Conservation (phyloP, 139 green algal genomes). For the Chlorella ohadii region DNA sequence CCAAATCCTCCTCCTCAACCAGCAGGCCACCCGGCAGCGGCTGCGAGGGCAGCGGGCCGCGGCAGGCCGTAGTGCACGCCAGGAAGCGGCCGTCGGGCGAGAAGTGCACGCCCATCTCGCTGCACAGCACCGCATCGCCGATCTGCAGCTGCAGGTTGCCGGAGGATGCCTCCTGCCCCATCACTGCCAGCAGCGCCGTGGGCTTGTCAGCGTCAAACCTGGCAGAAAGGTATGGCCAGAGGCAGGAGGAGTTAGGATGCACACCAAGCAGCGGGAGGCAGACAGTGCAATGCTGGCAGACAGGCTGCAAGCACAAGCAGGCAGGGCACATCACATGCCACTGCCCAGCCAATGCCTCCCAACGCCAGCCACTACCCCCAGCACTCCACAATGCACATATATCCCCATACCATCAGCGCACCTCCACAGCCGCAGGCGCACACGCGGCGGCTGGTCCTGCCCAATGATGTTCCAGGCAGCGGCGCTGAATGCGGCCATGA, state of each 20-base stretch:
- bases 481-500: slow-evolving; percentile 53
- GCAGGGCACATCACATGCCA: too few relatives aligned
- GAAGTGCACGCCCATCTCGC: slow-evolving; percentile 94
- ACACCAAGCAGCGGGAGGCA: too few relatives aligned
- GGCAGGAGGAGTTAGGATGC: too few relatives aligned
- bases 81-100: slow-evolving; percentile 81
- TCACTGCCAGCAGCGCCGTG: slow-evolving; percentile 35
- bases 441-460: slow-evolving; percentile 75
- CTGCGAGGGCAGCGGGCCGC: slow-evolving; percentile 12
- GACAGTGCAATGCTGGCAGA: too few relatives aligned
- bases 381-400: too few relatives aligned
- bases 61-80: slow-evolving; percentile 77
- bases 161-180: background rate
- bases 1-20: background rate
- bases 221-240: too few relatives aligned
- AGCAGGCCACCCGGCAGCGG: background rate
- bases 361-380: too few relatives aligned
- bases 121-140: slow-evolving; percentile 83
- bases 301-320: too few relatives aligned
- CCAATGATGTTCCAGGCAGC: slow-evolving; percentile 61
- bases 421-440: slow-evolving; percentile 81
- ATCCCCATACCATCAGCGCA: too few relatives aligned
- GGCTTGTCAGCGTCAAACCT: slow-evolving; percentile 51
- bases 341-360: too few relatives aligned
- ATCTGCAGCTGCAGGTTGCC: slow-evolving; percentile 60